Evolutionary conservation across 2,329 filamentous ascomycete species (phyloP), one percentile per base, ranked within the genome.

Genomic region (Fusarium domesticum): DNA sequence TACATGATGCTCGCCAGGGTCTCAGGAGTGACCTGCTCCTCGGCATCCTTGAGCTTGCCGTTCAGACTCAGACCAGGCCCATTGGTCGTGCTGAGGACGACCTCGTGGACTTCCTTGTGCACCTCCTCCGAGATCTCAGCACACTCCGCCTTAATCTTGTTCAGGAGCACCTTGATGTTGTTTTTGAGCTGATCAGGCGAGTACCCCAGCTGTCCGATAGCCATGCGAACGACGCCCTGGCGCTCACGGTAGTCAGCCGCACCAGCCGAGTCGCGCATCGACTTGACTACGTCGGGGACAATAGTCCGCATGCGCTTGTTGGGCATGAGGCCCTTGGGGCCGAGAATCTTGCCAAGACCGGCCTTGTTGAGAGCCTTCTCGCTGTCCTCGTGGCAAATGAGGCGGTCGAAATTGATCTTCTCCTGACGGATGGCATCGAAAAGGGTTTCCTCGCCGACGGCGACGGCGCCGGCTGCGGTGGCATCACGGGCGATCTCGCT

Each of bases 301-400:
- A 98, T 87, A 1, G 93, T 97, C 53, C 89, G 90, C 50, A 82
- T 82, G 75, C 96, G 96, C 48, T 79, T 72, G 65, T 81, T 95
- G 6, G 93, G 93, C 93, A 98, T 97, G 62, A 98, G 69, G 3
- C 91, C 91, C 68, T 81, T 84, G 35, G 95, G 93, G 61, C 93
- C 93, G 16, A 98, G 75, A 34, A 96, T 78, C 54, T 85, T 80
- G 52, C 87, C 92, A 51, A 98, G 67, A 1, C 80, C 81, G 28
- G 90, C 85, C 73, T 93, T 91, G 64, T 85, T 86, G 60, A 98
- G 73, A 44, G 87, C 89, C 40, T 79, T 77, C 56, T 93, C 75
- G 57, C 84, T 90, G 57, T 88, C 82, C 39, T 78, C 76, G 67
- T 96, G 91, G 70, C 89, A 95, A 57, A 98, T 82, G 51, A 90